phyloP scores from a whole-genome alignment of 495 filamentous ascomycete genomes.

The Penicillium cosmopolitanum region DNA sequence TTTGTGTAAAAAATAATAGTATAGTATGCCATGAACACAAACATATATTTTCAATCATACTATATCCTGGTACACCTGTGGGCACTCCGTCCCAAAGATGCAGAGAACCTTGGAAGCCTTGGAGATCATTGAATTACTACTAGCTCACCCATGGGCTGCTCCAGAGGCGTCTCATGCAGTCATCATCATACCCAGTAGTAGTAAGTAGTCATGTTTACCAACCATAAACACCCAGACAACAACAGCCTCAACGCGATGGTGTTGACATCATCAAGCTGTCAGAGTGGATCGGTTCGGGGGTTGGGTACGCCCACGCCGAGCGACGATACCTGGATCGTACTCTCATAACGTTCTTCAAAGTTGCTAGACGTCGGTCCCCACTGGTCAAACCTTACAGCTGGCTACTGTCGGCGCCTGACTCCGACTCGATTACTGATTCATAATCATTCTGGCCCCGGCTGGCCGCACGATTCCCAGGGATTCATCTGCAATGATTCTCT shows the following conservation, averaged over 20 bases:
- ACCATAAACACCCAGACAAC: neutral
- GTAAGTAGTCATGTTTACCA: neutral
- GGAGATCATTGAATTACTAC: too few species aligned
- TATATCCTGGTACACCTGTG: too few species aligned
- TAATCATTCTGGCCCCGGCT: neutral
- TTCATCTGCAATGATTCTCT: neutral
- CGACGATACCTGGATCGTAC: neutral
- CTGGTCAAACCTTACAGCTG: neutral
- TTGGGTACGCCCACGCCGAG: neutral
- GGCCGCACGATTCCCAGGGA: neutral
- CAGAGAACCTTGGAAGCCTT: too few species aligned
- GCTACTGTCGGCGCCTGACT: neutral
- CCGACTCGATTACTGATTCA: neutral
- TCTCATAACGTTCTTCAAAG: neutral
- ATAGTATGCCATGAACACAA: too few species aligned
- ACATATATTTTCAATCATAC: too few species aligned
- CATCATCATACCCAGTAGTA: neutral
- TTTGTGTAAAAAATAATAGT: too few species aligned
- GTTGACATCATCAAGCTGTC: slow-evolving; percentile 7
- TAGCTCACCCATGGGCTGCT: too few species aligned
- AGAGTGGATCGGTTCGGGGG: neutral
- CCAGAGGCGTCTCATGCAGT: neutral
- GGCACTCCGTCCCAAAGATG: too few species aligned
- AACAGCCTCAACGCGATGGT: neutral
- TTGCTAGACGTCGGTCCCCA: neutral